Conservation (phyloP, 768 basidiomycete genomes). For the Lentinula detonsa region DNA sequence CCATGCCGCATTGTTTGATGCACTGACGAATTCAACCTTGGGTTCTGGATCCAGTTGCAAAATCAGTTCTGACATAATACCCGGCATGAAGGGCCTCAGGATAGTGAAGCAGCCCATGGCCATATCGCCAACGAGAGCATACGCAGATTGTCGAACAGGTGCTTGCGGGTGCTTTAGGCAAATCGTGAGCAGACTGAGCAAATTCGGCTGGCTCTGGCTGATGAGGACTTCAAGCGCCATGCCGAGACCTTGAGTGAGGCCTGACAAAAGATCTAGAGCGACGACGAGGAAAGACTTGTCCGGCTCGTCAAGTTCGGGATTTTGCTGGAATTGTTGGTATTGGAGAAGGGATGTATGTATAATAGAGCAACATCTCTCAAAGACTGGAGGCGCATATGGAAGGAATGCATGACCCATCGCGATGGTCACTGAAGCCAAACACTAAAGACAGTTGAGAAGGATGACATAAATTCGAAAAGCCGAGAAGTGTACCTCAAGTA, state of each 20-base stretch:
- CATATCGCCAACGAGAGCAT: constrained; percentile 97
- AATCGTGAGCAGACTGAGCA: constrained; percentile 75
- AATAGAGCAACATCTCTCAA: constrained; percentile 84
- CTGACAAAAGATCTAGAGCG: constrained; percentile 93
- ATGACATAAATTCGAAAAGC: neutral
- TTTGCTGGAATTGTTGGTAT: constrained; percentile 85
- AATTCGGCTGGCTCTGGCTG: constrained; percentile 60
- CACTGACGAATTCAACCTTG: constrained; percentile 89
- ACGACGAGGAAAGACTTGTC: constrained; percentile 98
- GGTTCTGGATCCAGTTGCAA: constrained; percentile 90
- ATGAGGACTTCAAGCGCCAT: constrained; percentile 72
- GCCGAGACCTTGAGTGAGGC: constrained; percentile 91
- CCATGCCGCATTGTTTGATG: constrained; percentile 99
- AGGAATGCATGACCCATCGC: constrained; percentile 88
- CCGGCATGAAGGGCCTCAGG: constrained; percentile 78
- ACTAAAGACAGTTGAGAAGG: constrained; percentile 41
- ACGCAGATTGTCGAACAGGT: constrained; percentile 91
- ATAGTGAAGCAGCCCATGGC: constrained; percentile 93
- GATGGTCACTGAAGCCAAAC: constrained; percentile 95
- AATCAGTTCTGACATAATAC: constrained; percentile 87
- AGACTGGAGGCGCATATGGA: constrained; percentile 86
- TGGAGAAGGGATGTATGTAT: constrained; percentile 77
- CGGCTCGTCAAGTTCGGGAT: constrained; percentile 89
- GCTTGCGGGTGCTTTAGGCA: constrained; percentile 96
- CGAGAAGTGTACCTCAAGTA: constrained; percentile 71